These are phyloP conservation scores for Stylosanthes scabra DNA, from an alignment of 331 rosid genomes.

Conservation along the genomic window DNA sequence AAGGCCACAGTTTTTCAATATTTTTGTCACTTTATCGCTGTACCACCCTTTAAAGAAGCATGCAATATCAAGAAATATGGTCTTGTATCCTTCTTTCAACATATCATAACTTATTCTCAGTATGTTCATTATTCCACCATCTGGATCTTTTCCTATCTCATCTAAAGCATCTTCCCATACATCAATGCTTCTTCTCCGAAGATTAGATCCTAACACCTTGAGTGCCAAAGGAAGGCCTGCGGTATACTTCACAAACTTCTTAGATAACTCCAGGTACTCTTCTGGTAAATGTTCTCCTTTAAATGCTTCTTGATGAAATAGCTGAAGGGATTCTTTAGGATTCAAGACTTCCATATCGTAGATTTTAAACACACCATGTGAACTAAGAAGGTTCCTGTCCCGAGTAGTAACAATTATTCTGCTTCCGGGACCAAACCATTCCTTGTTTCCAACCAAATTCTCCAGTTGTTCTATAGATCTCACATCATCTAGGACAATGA, in stretches of 20 bases:
- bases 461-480: background rate
- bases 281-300: background rate
- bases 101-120: constrained; percentile 24
- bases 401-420: constrained; percentile 27
- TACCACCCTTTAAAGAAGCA: constrained; percentile 48
- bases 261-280: background rate
- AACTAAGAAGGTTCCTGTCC: background rate
- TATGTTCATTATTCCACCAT: background rate
- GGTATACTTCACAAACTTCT: background rate
- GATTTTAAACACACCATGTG: background rate
- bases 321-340: background rate
- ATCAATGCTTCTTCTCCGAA: background rate
- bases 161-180: constrained; percentile 11
- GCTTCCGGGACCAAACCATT: constrained; percentile 25
- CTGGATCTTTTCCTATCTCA: background rate
- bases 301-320: constrained; percentile 6
- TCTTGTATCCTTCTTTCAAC: background rate
- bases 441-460: background rate
- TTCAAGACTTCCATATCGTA: background rate
- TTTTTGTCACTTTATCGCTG: constrained; percentile 10
- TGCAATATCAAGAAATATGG: constrained; percentile 46
- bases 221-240: constrained; percentile 33
- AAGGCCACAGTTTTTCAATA: constrained; percentile 38
- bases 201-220: constrained; percentile 12
- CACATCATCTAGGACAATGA: constrained; percentile 29